Evolutionary conservation across 345 rosid genomes (phyloP), one percentile per base, ranked within the genome.

Genomic region (Salix dunnii): DNA sequence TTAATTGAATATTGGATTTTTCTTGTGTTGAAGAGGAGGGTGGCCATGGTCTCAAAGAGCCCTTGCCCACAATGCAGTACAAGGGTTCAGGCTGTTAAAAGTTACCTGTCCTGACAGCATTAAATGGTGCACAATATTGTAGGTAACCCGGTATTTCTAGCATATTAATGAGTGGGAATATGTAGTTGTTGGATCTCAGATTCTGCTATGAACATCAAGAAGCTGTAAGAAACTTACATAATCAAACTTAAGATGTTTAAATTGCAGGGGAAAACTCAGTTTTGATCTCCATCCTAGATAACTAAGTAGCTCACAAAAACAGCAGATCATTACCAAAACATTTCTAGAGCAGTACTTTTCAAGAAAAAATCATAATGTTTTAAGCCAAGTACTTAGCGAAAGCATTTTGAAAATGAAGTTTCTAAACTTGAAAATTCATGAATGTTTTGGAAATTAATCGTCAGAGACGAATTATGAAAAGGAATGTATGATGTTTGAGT

Each of bases 141-240:
- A 36, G 28, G 42, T 67, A 9, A 67, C 71, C 71, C 51, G 0
- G 12, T 21, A 67, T n/a, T 38, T 68, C 9, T 36, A 3, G 42
- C 67, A 58, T 60, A 58, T 60, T 72, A 38, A 72, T 72, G 67
- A 36, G 75, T 3, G 23, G 75, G 53, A 2, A 60, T 3, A 38
- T 36, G 33, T 72, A 58, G 75, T 7, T 58, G 75, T 23, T 23
- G 36, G 11, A 27, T 6, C 48, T 14, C 30, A 38, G 28, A 43
- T 51, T 25, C 58, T 13, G 46, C 23, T 12, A 43, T 25, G 18
- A 20, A 9, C 28, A n/a, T 38, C 17, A 23, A 68, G 27, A 38
- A 65, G 23, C 68, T 2, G 8, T 16, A 7, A 20, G 12, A 20
- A n/a, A 17, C 33, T 61, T n/a, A 13, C 11, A 23, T 30, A 31